Evolutionary conservation across 1,139 yeast species (phyloP), one percentile per base, ranked within the genome.

Genomic region (Magnusiomyces tetraspermus): DNA sequence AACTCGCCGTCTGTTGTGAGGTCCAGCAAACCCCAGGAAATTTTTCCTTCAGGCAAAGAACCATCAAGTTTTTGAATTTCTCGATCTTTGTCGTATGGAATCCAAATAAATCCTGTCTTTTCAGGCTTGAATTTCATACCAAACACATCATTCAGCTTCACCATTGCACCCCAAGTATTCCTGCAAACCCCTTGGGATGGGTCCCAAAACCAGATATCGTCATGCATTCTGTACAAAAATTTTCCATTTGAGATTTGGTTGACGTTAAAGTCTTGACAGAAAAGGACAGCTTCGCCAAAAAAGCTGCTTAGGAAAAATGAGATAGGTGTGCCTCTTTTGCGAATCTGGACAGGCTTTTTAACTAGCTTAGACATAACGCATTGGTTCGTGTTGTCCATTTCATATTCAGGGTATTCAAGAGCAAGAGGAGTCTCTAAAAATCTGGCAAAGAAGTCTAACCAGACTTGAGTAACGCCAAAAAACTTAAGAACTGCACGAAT

Each of bases 151-250:
- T 53, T 53, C 33, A 59, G 56, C 33, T 48, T 30, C 13, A 15
- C 26, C 46, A 58, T 51, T 1, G 51, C 51, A 59, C 26, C 22
- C 61, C 61, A 57, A 8, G 57, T 57, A n/a, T 21, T 46, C 28
- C 60, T 61, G 22, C 58, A 52, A 17, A 37, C 30, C 2, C 37
- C 30, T 19, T 46, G 31, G 38, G 36, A 36, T n/a, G 47, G 44
- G 22, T 57, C 58, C 60, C 60, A 58, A 17, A 57, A 40, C 61
- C 61, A 58, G 41, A 58, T 53, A 42, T 58, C 61, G 38, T 58
- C 60, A 48, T 56, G 57, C 37, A 56, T 38, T 10, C 61, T 52
- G 53, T 56, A 57, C 49, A 58, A 36, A 26, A 52, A 50, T 8
- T 22, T 15, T 2, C 61, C 60, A 4, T 53, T 26, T 3, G 57